Evolutionary conservation across 805 yeast genomes (phyloP), one percentile per base, ranked within the genome.

Genomic region (Saccharomycopsis sp.): DNA sequence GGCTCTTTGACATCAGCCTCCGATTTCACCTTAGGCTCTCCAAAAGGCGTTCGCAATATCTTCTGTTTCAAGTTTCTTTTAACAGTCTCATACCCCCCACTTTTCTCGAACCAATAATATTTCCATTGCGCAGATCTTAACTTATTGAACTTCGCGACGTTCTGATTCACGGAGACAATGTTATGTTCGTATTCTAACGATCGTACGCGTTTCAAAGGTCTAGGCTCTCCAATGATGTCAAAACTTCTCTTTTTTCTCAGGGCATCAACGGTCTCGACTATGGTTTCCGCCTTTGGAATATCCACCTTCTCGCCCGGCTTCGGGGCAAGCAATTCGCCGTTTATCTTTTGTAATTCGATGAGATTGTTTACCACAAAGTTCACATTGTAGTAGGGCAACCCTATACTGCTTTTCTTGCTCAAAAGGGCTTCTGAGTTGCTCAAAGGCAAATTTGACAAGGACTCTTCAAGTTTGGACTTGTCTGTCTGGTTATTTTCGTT

Each of bases 41-140:
- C 7, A 7, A 7, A 16, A 12, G 29, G 29, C 16, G 50, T 51
- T 14, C 41, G 53, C 23, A 16, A 18, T 18, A 54, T 15, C 44
- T 56, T 54, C 29, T 51, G 37, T 40, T 58, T 57, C 20, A 61
- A 51, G 15, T 52, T 52, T 40, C 59, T 53, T 20, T 50, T 53
- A 1, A 54, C 53, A 8, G 51, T 24, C 7, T 57, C 48, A 34
- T 46, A 61, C 1, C 63, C 63, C 15, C 63, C 63, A 24, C 54
- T 37, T 34, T 47, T 50, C 9, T 53, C 54, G 46, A 61, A 61
- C 63, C 63, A 61, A 21, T 59, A 61, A 34, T 61, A 59, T 40
- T 59, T 56, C 59, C 62, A 61, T 23, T 59, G 63, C 2, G 20
- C 14, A 9, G 34, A n/a, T n/a, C 63, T 50, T 2, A 56, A 20